Evolutionary conservation across 306 rosid genomes (phyloP), one percentile per base, ranked within the genome.

Genomic region (Ormosia emarginata): DNA sequence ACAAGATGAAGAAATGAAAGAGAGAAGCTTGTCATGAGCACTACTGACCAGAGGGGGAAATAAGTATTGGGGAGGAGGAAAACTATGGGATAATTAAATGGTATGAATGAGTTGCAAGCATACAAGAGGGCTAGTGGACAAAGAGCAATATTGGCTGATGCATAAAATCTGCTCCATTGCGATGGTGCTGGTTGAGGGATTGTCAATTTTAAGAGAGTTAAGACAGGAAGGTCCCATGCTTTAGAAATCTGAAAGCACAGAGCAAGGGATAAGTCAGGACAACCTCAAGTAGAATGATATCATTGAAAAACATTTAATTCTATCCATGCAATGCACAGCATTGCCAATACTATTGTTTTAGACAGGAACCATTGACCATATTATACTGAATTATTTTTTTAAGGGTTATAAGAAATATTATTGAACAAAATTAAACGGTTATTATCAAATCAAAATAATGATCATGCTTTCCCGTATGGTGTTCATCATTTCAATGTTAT

Each of bases 1-100:
- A 89, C 67, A 55, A 50, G 80, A 90, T 93, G 97, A 80, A 95
- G 91, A 79, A 93, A 57, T 3, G 96, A 93, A n/a, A 95, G 99
- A 41, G 96, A 79, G 71, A 87, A 90, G 90, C 98, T 90, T 71
- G 92, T 85, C 52, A 81, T 64, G 63, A 93, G 85, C 29, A 95
- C 90, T 8, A 95, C 91, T 37, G 86, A 87, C 98, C 99, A 95
- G 46, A 93, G 94, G 52, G 99, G 98, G 36, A 90, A 79, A 85
- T 86, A 92, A 46, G 86, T 90, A 84, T 87, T 55, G 10, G 98
- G 89, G 79, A 93, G 94, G 85, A 95, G 99, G 88, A 95, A 95
- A 83, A 70, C 87, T 67, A 92, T 84, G 13, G 96, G 96, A 80
- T 92, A 83, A 85, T 84, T 79, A 73, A 93, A 90, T 71, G 92